Evolutionary conservation across 148 eudicot species (phyloP), one percentile per base, ranked within the genome.

Genomic region (Oxyria digyna): DNA sequence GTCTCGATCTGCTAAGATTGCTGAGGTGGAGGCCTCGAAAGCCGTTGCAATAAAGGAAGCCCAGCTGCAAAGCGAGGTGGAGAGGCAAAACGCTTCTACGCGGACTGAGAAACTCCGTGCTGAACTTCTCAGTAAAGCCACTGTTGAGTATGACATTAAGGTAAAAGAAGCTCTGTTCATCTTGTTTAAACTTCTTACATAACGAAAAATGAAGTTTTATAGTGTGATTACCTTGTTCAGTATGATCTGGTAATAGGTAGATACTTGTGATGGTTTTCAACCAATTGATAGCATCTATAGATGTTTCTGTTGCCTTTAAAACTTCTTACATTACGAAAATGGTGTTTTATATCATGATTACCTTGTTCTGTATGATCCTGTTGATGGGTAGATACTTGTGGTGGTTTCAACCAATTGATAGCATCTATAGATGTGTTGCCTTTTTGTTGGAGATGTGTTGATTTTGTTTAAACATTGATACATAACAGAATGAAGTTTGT

Each of bases 91-190:
- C 69, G 87, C 85, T 8, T 1, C 76, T 76, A 84, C 85, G 68
- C 77, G 67, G 63, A 84, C 83, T 12, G 85, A 84, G 71, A 84
- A 78, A 48, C 73, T 84, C n/a, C 81, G 79, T 71, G 87, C 87
- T 13, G 79, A 84, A 68, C 74, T 77, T 29, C 70, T 84, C 59
- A 81, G 85, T 55, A 84, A 84, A 62, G 87, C 85, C 32, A 78
- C 76, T 67, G 87, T 81, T 42, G 83, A 84, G 64, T 84, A 84
- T 75, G 87, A 84, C 48, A 84, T 80, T 33, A 84, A 78, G 87
- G 87, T 83, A 71, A 86, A 15, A 38, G 41, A 38, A 38, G 8
- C 8, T 4, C 6, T 5, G 7, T 2, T 35, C 38, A 35, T 35
- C 6, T 35, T 35, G 38, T 6, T 35, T 35, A 6, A 35, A 35